phyloP scores from a whole-genome alignment of 768 basidiomycete genomes.

The Lactarius hengduanensis region DNA sequence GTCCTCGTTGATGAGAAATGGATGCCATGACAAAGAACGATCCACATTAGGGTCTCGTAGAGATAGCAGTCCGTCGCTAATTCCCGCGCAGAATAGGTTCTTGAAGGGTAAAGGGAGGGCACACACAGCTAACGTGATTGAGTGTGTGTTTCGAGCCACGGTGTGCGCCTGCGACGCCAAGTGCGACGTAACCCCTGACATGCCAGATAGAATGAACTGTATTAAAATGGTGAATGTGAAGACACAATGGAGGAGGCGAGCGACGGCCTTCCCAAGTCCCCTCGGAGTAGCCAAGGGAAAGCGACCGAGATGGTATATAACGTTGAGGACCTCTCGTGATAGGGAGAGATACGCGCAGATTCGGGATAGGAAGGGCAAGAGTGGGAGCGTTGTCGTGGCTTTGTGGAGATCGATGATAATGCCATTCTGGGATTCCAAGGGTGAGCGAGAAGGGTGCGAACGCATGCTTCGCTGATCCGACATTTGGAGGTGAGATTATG shows the following conservation, averaged over 20 bases:
- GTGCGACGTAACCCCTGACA: neutral
- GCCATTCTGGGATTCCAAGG: too few relatives aligned
- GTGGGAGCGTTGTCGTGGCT: too few relatives aligned
- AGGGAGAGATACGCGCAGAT: neutral
- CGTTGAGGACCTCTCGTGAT: neutral
- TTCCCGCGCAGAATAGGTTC: neutral
- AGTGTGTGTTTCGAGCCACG: slow-evolving; percentile 2
- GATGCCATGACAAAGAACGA: too few relatives aligned
- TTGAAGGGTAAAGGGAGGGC: slow-evolving; percentile 10
- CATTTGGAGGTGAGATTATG: too few relatives aligned
- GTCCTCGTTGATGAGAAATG: too few relatives aligned
- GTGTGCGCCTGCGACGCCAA: neutral
- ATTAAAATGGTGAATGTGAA: neutral
- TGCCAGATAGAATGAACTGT: neutral
- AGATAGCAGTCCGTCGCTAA: too few relatives aligned
- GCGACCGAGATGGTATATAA: neutral
- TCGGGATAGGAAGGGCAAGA: neutral
- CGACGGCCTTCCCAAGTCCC: neutral
- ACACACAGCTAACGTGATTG: neutral
- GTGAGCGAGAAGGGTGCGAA: too few relatives aligned
- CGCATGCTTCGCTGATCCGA: too few relatives aligned
- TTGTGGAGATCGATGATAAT: too few relatives aligned
- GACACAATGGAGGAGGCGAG: neutral
- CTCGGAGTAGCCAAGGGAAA: too few relatives aligned
- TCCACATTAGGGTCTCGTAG: too few relatives aligned